Conservation (phyloP, 192 early-diverging fungal species). For the Linnemannia zychae region DNA sequence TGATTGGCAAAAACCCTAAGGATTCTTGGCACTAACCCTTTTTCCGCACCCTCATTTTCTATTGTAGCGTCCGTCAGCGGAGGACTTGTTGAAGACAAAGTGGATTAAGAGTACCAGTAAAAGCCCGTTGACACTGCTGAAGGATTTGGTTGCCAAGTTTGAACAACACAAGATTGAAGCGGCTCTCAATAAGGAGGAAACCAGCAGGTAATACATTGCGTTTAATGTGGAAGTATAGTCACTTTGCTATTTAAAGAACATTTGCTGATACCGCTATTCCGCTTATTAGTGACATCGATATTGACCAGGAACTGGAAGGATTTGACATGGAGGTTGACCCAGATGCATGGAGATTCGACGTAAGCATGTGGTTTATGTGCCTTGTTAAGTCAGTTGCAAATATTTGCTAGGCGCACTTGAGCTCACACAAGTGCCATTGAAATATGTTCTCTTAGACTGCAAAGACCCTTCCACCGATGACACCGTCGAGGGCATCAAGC, state of each 20-base stretch:
- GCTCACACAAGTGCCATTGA: neutral
- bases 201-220: constrained; percentile 24
- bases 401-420: neutral
- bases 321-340: constrained; percentile 61
- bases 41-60: neutral
- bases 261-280: constrained; percentile 12
- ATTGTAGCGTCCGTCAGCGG: constrained; percentile 83
- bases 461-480: constrained; percentile 23
- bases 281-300: constrained; percentile 43
- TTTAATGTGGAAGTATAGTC: constrained; percentile 3
- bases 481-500: constrained; percentile 41
- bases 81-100: constrained; percentile 86
- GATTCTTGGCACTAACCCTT: neutral
- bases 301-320: constrained; percentile 60
- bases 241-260: constrained; percentile 21
- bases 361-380: constrained; percentile 20
- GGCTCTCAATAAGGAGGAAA: constrained; percentile 39
- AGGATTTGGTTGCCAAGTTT: constrained; percentile 75
- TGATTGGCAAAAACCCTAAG: neutral
- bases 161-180: constrained; percentile 69
- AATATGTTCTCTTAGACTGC: constrained; percentile 21
- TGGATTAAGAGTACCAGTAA: constrained; percentile 78
- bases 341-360: constrained; percentile 70
- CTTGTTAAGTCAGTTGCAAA: neutral
- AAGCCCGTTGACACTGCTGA: constrained; percentile 63